Conservation (phyloP, 805 yeast genomes). For the Teunomyces pallodes region DNA sequence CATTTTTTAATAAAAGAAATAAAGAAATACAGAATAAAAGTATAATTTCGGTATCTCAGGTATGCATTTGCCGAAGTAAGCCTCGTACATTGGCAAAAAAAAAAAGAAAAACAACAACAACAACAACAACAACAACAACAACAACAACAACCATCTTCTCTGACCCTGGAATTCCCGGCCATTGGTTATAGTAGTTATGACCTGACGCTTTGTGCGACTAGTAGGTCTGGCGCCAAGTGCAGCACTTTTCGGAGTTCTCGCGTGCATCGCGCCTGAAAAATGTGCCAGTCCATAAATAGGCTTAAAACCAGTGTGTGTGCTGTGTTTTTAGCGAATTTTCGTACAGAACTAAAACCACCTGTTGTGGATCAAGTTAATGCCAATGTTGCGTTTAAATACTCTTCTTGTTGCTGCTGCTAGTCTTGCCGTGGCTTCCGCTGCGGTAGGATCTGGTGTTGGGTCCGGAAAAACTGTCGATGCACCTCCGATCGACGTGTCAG, state of each 20-base stretch:
- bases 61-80: not conserved
- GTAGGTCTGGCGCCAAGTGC: not conserved
- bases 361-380: not conserved
- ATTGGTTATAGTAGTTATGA: not conserved
- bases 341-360: not conserved
- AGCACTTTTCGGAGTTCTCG: not conserved
- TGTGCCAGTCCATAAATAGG: not conserved
- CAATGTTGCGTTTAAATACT: not conserved
- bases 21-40: not conserved
- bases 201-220: not conserved
- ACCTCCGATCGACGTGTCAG: slow-evolving; percentile 1
- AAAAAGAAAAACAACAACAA: not conserved
- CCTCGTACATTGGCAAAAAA: not conserved
- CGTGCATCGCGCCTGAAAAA: not conserved
- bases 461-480: not conserved
- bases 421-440: not conserved
- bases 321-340: too few relatives aligned
- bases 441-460: not conserved
- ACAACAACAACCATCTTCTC: too few relatives aligned
- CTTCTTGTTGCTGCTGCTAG: not conserved
- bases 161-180: too few relatives aligned
- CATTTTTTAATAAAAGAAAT: slow-evolving; percentile 2
- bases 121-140: too few relatives aligned
- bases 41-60: not conserved
- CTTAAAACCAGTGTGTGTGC: too few relatives aligned